Conservation (phyloP, 768 basidiomycete genomes). For the Boletales sp. region DNA sequence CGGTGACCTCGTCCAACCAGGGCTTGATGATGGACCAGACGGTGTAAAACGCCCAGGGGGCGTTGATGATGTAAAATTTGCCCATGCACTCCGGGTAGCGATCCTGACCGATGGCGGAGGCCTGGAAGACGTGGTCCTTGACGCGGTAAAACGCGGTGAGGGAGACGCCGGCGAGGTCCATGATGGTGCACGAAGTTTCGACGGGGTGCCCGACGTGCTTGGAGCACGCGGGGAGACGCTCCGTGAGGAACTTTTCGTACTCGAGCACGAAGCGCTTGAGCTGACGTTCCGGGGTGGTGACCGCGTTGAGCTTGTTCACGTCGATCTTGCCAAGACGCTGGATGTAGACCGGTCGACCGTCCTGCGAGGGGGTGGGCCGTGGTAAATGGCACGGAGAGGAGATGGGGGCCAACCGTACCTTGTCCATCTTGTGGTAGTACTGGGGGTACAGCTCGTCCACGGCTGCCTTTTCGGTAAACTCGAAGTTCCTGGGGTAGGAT, state of each 20-base stretch:
- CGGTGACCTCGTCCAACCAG: conserved; percentile 95
- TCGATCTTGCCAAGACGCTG: conserved; percentile 91
- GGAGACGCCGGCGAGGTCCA: conserved; percentile 76
- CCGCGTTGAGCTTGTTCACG: conserved; percentile 72
- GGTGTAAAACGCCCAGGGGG: conserved; percentile 86
- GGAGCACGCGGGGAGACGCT: conserved; percentile 81
- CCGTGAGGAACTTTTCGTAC: conserved; percentile 83
- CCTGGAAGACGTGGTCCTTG: conserved; percentile 83
- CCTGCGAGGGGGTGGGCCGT: conserved; percentile 57
- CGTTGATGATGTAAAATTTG: conserved; percentile 98
- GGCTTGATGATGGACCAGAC: conserved; percentile 89
- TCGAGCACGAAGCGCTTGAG: conserved; percentile 86
- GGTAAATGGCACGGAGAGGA: too few relatives aligned
- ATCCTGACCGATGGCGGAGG: conserved; percentile 80
- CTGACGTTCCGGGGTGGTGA: conserved; percentile 85
- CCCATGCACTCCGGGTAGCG: conserved; percentile 95
- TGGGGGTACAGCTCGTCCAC: conserved; percentile 95
- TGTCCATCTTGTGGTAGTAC: conserved; percentile 95
- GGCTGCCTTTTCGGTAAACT: conserved; percentile 75
- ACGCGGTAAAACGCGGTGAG: conserved; percentile 84
- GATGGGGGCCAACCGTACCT: conserved; percentile 54
- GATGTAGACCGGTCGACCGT: conserved; percentile 94
- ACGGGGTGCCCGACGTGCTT: conserved; percentile 75
- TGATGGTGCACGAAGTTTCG: conserved; percentile 96
- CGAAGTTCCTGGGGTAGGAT: conserved; percentile 88